Evolutionary conservation across 1,139 yeast species (phyloP).

Genomic region (Saccharomyces pastorianus): DNA sequence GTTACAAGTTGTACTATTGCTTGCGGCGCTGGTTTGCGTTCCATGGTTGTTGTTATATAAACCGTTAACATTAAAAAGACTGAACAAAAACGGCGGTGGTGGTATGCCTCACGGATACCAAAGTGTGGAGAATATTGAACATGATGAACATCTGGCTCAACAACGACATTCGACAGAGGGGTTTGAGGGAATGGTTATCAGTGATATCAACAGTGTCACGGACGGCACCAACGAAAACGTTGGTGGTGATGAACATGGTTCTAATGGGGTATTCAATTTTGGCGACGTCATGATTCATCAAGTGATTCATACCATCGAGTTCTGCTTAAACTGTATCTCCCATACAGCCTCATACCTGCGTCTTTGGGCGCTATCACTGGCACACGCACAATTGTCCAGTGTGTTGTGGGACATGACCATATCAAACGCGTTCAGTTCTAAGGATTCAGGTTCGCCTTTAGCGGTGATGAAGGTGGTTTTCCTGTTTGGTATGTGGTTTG

Average conservation of each 20-base stretch:
- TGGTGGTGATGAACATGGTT: constrained; percentile 10
- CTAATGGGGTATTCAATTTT: constrained; percentile 49
- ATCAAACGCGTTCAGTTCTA: constrained; percentile 43
- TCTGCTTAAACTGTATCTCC: too few species aligned
- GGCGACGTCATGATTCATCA: too few species aligned
- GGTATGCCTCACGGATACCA: not conserved
- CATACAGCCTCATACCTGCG: too few species aligned
- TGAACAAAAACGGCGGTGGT: constrained; percentile 18
- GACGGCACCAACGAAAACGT: constrained; percentile 15
- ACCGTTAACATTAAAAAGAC: constrained; percentile 44
- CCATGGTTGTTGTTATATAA: constrained; percentile 68
- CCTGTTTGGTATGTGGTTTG: constrained; percentile 74
- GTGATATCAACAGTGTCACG: constrained; percentile 17
- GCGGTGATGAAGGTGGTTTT: constrained; percentile 32
- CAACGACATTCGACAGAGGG: constrained; percentile 34
- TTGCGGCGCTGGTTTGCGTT: constrained; percentile 61
- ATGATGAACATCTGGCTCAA: constrained; percentile 31
- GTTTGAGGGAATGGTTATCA: constrained; percentile 29
- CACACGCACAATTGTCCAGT: too few species aligned
- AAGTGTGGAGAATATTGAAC: constrained; percentile 31
- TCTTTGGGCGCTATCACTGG: too few species aligned
- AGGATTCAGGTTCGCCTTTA: constrained; percentile 29
- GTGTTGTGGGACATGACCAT: constrained; percentile 24
- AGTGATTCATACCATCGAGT: too few species aligned
- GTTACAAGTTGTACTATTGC: constrained; percentile 51